Conservation (phyloP, 805 yeast species). For the Metschnikowia cerradonensis region DNA sequence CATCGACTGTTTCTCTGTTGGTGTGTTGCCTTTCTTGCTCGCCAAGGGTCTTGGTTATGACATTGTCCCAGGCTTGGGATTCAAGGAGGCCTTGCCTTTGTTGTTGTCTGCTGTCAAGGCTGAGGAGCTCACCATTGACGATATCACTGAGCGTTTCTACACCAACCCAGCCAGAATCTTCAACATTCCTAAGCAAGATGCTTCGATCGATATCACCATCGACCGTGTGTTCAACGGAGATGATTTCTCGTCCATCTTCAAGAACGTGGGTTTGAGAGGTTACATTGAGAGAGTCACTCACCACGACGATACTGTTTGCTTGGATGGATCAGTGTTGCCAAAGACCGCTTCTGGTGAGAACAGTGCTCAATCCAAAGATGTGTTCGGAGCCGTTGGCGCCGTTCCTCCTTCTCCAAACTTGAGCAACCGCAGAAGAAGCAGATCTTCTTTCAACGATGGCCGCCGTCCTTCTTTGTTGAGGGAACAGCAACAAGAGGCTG, state of each 20-base stretch:
- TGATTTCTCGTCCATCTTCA: conserved; percentile 38
- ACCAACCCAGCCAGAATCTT: conserved; percentile 79
- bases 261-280: conserved; percentile 57
- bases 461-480: conserved; percentile 35
- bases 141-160: conserved; percentile 69
- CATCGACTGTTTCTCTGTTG: conserved; percentile 86
- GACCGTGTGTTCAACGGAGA: conserved; percentile 50
- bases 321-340: conserved; percentile 74
- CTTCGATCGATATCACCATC: conserved; percentile 76
- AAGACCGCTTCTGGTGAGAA: conserved; percentile 53
- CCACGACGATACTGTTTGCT: conserved; percentile 72
- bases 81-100: conserved; percentile 77
- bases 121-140: conserved; percentile 66
- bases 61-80: conserved; percentile 69
- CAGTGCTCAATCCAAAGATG: conserved; percentile 43
- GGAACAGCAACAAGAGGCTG: conserved; percentile 36
- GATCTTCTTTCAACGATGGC: conserved; percentile 31
- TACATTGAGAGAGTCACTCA: conserved; percentile 85
- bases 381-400: conserved; percentile 34
- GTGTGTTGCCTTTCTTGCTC: conserved; percentile 68
- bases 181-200: conserved; percentile 75
- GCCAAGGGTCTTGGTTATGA: conserved; percentile 62
- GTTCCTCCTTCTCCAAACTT: conserved; percentile 45
- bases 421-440: conserved; percentile 27
- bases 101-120: conserved; percentile 75